Evolutionary conservation across 139 green algal species (phyloP), one percentile per base, ranked within the genome.

Genomic region (Picochlorum sp.): DNA sequence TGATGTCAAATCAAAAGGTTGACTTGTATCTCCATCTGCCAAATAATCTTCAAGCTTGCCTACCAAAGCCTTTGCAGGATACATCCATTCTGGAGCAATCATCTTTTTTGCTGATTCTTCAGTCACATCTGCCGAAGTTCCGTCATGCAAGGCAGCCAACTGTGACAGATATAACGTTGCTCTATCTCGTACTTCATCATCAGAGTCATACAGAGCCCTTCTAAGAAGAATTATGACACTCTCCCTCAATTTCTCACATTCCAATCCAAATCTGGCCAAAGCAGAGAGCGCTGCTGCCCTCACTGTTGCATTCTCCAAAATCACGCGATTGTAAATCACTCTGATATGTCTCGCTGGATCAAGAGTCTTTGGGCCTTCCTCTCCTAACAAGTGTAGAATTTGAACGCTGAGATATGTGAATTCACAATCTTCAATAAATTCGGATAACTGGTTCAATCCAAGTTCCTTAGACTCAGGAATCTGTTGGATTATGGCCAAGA

Each of bases 341-440:
- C 93, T 84, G 63, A 94, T 93, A 77, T 93, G 93, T 57, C 83
- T 82, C 24, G 69, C 72, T 37, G 67, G 81, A 50, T 89, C 83
- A 51, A 69, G 70, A 32, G 83, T 83, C 32, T 72, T 74, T 9
- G 84, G 89, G 4, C 81, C 89, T 65, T 96, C 87, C 9, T 79
- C 50, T 1, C 91, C 91, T 52, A 98, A 82, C 54, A 98, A 63
- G 67, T 97, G 85, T 64, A 98, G 73, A 50, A 98, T 90, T 76
- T 99, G 88, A 26, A 83, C 82, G 39, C 80, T 91, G 28, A 99
- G 86, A 77, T 87, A 95, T 0, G 89, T 97, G 76, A 99, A 99
- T 72, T 99, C 93, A 73, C 93, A 99, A 73, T 99, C 93, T 77
- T 99, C 93, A 37, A 99, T 99, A 83, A 99, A 99, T 79, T 99